Evolutionary conservation across 208 protist species (phyloP).

Genomic region (Leishmania tropica): DNA sequence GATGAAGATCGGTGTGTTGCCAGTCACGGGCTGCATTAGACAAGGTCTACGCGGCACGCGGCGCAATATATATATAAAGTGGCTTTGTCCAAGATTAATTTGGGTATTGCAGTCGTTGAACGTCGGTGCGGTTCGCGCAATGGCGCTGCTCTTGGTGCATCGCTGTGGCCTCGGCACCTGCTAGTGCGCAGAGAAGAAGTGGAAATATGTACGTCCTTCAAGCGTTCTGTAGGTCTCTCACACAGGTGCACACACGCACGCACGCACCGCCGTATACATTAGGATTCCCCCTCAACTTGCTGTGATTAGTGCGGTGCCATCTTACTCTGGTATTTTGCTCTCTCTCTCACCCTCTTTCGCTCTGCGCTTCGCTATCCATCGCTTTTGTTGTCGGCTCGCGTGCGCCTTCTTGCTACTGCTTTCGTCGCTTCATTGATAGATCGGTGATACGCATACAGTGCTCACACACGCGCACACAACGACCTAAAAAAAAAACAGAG

Average conservation of each 20-base stretch:
- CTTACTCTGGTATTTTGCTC: neutral
- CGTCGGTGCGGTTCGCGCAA: neutral
- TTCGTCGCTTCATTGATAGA: neutral
- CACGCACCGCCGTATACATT: neutral
- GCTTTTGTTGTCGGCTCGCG: neutral
- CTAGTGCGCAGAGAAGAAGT: neutral
- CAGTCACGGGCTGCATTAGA: neutral
- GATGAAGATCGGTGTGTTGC: neutral
- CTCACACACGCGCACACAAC: neutral
- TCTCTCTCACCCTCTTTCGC: neutral
- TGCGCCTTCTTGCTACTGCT: neutral
- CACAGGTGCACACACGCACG: neutral
- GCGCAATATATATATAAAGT: neutral
- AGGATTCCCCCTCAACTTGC: neutral
- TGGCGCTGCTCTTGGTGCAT: neutral
- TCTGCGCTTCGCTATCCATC: neutral
- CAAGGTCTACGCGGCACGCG: neutral
- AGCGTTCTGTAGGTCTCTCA: neutral
- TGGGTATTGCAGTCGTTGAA: neutral
- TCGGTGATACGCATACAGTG: neutral
- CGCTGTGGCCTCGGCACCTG: neutral
- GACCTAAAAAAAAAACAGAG: too few relatives aligned
- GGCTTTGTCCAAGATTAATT: neutral
- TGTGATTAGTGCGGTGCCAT: neutral
- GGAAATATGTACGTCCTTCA: neutral